Conservation (phyloP, 2,329 filamentous ascomycete species). For the Magnaporthiopsis poae region DNA sequence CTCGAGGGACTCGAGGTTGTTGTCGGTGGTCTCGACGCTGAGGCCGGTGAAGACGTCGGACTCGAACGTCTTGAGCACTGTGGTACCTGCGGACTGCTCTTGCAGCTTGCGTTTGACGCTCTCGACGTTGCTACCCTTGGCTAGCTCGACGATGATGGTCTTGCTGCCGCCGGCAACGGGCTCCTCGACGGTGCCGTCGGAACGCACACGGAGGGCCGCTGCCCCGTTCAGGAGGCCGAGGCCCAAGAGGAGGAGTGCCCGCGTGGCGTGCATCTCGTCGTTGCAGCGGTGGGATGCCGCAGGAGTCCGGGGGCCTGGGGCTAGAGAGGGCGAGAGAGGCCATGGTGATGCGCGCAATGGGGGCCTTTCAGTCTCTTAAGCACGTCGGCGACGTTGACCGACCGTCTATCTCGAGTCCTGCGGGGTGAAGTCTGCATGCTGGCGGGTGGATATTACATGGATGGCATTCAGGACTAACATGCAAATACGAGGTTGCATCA, state of each 20-base stretch:
- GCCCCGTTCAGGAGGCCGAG: not conserved
- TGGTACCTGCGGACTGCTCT: not conserved
- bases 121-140: not conserved
- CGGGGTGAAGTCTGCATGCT: not conserved
- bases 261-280: not conserved
- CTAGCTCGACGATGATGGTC: not conserved
- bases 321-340: not conserved
- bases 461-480: not conserved
- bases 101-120: not conserved
- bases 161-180: not conserved
- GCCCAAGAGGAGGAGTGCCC: not conserved
- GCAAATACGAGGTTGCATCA: not conserved
- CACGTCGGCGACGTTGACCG: not conserved
- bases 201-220: not conserved
- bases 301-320: not conserved
- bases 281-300: not conserved
- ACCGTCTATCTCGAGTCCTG: not conserved
- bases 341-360: not conserved
- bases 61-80: not conserved
- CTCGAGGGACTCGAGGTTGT: not conserved
- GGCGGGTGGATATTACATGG: not conserved
- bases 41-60: constrained; percentile 5
- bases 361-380: not conserved
- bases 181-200: not conserved
- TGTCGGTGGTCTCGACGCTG: constrained; percentile 7